phyloP scores from a whole-genome alignment of 352 stramenopile genomes.

The Globisporangium okanoganense region DNA sequence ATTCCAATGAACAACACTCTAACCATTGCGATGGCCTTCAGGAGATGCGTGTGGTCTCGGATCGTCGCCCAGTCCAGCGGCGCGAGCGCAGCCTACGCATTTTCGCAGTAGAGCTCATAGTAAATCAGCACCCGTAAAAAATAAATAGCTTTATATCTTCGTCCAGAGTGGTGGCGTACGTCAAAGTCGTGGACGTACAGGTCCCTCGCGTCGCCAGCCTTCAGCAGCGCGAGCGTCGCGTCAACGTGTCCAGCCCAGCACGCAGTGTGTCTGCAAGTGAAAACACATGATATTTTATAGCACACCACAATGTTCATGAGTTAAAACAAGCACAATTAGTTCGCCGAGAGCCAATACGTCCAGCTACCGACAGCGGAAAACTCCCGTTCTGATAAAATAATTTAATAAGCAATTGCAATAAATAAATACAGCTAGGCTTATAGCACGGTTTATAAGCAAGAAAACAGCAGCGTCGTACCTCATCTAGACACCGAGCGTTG shows the following conservation, averaged over 20 bases:
- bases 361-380: constrained; percentile 44
- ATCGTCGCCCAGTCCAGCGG: constrained; percentile 60
- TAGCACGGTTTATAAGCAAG: background rate
- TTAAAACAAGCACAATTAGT: background rate
- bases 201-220: constrained; percentile 44
- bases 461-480: constrained; percentile 19
- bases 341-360: background rate
- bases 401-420: too few relatives aligned
- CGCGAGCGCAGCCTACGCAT: constrained; percentile 24
- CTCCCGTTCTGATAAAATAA: constrained; percentile 47
- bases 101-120: background rate
- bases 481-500: constrained; percentile 44
- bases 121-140: too few relatives aligned
- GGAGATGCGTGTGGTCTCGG: constrained; percentile 36
- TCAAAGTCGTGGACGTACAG: constrained; percentile 73
- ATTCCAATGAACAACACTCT: background rate
- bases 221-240: constrained; percentile 42
- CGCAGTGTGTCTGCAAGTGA: constrained; percentile 40
- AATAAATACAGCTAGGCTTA: too few relatives aligned
- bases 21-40: constrained; percentile 57
- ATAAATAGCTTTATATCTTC: too few relatives aligned
- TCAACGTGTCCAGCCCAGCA: constrained; percentile 70
- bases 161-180: constrained; percentile 15
- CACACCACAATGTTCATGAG: background rate
- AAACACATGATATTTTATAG: too few relatives aligned